A percentile compares a stretch with the other conserved stretches of the same genome.
Evolutionary conservation across 1,284 basidiomycete genomes (phyloP).

Genomic region (Malassezia pachydermatis): DNA sequence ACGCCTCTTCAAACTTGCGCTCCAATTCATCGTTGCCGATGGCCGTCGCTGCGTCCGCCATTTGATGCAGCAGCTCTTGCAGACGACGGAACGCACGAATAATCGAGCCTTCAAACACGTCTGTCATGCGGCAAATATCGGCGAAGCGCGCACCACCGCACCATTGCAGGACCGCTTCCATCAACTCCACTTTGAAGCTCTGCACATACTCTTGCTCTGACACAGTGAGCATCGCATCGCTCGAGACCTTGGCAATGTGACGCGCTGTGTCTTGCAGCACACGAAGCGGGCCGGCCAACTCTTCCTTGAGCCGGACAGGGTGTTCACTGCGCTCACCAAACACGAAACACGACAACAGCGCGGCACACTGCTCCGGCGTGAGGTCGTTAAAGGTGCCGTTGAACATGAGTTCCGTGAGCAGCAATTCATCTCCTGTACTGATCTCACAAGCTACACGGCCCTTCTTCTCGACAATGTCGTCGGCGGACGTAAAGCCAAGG

Average conservation of each 20-base stretch:
- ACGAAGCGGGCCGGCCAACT: slow-evolving; percentile 78
- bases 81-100: slow-evolving; percentile 78
- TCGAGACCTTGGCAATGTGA: slow-evolving; percentile 87
- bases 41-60: slow-evolving; percentile 85
- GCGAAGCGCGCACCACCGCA: slow-evolving; percentile 92
- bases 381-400: slow-evolving; percentile 88
- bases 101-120: slow-evolving; percentile 82
- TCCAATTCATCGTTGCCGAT: slow-evolving; percentile 88
- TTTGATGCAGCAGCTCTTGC: slow-evolving; percentile 87
- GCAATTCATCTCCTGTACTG: slow-evolving; percentile 86
- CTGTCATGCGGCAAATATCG: slow-evolving; percentile 93
- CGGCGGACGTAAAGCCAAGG: slow-evolving; percentile 74
- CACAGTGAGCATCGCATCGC: slow-evolving; percentile 76
- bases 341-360: slow-evolving; percentile 87
- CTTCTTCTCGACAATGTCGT: slow-evolving; percentile 95
- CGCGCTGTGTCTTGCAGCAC: slow-evolving; percentile 90
- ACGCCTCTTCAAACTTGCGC: slow-evolving; percentile 36
- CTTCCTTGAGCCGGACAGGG: slow-evolving; percentile 74
- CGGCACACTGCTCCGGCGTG: slow-evolving; percentile 81
- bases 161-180: slow-evolving; percentile 95
- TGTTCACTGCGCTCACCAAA: slow-evolving; percentile 94
- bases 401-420: slow-evolving; percentile 94
- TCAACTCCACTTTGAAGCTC: slow-evolving; percentile 94
- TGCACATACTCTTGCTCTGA: slow-evolving; percentile 91
- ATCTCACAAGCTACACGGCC: slow-evolving; percentile 98